Evolutionary conservation across 2,329 filamentous ascomycete species (phyloP).

Genomic region (Aureobasidium zeae): DNA sequence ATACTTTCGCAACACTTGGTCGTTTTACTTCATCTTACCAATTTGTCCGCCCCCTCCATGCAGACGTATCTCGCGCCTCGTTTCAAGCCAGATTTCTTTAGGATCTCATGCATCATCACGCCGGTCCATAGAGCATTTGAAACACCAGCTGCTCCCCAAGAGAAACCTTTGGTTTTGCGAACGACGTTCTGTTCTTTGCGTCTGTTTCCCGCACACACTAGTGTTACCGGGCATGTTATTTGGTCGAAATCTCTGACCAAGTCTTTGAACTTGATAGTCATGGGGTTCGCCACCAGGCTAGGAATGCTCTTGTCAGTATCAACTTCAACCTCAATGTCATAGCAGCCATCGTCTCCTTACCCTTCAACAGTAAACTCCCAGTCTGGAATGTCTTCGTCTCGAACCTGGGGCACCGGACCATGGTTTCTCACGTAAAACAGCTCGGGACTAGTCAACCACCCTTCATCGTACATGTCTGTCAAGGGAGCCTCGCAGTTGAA

Average conservation of each 20-base stretch:
- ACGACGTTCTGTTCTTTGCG: constrained; percentile 90
- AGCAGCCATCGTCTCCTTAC: no score
- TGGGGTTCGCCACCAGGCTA: constrained; percentile 62
- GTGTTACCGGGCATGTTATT: constrained; percentile 74
- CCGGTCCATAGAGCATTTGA: constrained; percentile 86
- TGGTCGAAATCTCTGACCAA: constrained; percentile 68
- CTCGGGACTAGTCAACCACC: constrained; percentile 79
- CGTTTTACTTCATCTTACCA: constrained; percentile 44
- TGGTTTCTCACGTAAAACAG: constrained; percentile 91
- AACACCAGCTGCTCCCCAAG: constrained; percentile 80
- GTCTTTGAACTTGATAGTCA: constrained; percentile 62
- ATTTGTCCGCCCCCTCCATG: constrained; percentile 78
- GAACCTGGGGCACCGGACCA: constrained; percentile 67
- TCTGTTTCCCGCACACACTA: constrained; percentile 86
- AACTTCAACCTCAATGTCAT: no score
- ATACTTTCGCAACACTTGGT: background rate
- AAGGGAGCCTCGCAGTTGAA: constrained; percentile 86
- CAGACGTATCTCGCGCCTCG: constrained; percentile 71
- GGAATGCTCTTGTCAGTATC: no score
- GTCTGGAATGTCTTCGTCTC: constrained; percentile 60
- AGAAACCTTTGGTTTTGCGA: constrained; percentile 86
- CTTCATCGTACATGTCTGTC: constrained; percentile 65
- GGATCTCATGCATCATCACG: constrained; percentile 61
- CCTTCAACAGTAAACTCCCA: constrained; percentile 83
- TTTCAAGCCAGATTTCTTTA: constrained; percentile 57